phyloP scores from a whole-genome alignment of 148 eudicot genomes.

The Suaeda aralocaspica region DNA sequence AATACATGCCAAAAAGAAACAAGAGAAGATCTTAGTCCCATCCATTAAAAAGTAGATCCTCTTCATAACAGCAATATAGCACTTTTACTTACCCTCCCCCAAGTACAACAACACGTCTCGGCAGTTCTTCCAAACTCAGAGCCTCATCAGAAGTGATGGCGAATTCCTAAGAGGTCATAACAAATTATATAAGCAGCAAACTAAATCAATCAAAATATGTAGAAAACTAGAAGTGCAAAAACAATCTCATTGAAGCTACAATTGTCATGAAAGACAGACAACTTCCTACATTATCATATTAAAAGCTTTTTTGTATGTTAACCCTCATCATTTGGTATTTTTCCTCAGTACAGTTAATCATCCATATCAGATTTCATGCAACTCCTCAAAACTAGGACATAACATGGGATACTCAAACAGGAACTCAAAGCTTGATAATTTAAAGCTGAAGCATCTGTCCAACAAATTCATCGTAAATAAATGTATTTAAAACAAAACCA shows the following conservation, averaged over 20 bases:
- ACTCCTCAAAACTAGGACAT: neutral
- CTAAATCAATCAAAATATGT: neutral
- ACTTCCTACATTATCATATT: neutral
- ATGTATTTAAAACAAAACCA: neutral
- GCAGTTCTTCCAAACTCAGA: constrained; percentile 91
- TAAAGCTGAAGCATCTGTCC: neutral
- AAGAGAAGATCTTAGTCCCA: constrained; percentile 7
- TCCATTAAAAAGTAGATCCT: neutral
- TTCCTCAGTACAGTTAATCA: neutral
- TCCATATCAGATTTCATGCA: neutral
- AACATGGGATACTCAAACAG: too few relatives aligned
- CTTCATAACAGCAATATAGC: neutral
- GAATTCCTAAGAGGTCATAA: constrained; percentile 50
- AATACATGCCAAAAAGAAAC: neutral
- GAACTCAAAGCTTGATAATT: too few relatives aligned
- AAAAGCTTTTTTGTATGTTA: neutral
- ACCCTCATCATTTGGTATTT: neutral
- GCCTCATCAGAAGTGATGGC: constrained; percentile 98
- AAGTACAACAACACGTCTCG: constrained; percentile 81
- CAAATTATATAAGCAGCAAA: constrained; percentile 7
- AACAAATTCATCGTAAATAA: too few relatives aligned
- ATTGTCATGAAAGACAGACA: neutral
- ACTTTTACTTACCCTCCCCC: constrained; percentile 76
- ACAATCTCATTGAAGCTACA: neutral
- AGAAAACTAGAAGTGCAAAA: neutral